Evolutionary conservation across 495 filamentous ascomycete species (phyloP), one percentile per base, ranked within the genome.

Genomic region (Entonaema liquescens): DNA sequence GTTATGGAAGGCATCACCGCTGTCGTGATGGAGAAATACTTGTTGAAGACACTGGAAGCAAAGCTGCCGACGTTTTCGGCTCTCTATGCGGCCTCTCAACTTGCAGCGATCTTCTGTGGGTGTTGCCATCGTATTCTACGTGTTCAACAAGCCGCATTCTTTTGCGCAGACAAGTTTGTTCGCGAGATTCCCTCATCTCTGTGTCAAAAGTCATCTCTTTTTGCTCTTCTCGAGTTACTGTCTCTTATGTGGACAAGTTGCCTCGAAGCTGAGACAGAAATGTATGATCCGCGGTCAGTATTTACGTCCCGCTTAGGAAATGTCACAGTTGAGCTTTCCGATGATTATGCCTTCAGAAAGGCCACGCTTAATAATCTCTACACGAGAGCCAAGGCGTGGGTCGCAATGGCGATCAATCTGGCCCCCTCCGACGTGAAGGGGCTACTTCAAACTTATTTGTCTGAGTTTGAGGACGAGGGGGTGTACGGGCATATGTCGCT

Each of bases 401-500:
- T 98, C 1, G 87, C 84, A 2, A 77, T 85, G 33, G 92, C 92
- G 19, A 88, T 98, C 73, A 90, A 94, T 68, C 85, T 95, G 49
- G 93, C 96, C 7, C 94, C 95, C 17, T 82, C 97, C n/a, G 94
- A 98, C 79, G 88, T 98, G 50, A 98, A 99, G 74, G 94, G 95
- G 0, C 80, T 99, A 4, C 83, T 99, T 55, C 93, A 95, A 82
- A 97, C 95, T 0, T 99, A 98, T 79, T 85, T 99, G 21, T 97
- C 95, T 13, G 92, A 96, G 63, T 96, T 93, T 67, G 90, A 94
- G 63, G 93, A 97, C 67, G 91, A 96, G 64, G 91, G 90, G 52
- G 87, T 86, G 33, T 94, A 94, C 76, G 94, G 93, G 2, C 92
- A 97, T 75, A 87, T 99, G 61, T 93, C 95, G 0, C 84, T 99